These are phyloP conservation scores for Geotrichum restrictum DNA, from an alignment of 1,139 yeast genomes.

Conservation along the genomic window DNA sequence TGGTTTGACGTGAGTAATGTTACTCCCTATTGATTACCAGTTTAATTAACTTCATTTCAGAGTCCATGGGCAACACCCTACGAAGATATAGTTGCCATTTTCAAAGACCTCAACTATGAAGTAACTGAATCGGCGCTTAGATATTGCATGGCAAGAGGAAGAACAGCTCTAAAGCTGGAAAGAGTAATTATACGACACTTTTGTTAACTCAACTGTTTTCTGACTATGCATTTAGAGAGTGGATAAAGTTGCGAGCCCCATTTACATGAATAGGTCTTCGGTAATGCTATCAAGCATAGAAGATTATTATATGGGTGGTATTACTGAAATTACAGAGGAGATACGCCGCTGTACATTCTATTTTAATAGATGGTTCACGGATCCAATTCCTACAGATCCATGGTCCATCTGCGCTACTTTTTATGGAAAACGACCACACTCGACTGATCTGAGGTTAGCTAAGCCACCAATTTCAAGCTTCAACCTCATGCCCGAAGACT, in stretches of 20 bases:
- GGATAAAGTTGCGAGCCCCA: not conserved
- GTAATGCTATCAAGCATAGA: slow-evolving; percentile 43
- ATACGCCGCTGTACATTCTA: slow-evolving; percentile 40
- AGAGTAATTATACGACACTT: not conserved
- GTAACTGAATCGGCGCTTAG: slow-evolving; percentile 35
- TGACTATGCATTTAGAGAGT: slow-evolving; percentile 1
- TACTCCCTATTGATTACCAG: too few relatives aligned
- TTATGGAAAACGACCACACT: slow-evolving; percentile 28
- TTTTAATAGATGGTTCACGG: slow-evolving; percentile 44
- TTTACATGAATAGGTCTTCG: slow-evolving; percentile 40
- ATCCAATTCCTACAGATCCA: slow-evolving; percentile 35
- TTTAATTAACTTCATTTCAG: slow-evolving; percentile 11
- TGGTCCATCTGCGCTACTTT: slow-evolving; percentile 47
- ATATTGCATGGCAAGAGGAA: slow-evolving; percentile 51
- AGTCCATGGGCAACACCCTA: slow-evolving; percentile 47
- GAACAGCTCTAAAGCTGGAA: slow-evolving; percentile 41
- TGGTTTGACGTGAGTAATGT: slow-evolving; percentile 6
- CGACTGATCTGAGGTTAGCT: not conserved
- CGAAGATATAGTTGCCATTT: slow-evolving; percentile 41
- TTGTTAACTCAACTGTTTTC: not conserved
- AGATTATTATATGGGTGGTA: slow-evolving; percentile 50
- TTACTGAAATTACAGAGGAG: slow-evolving; percentile 45
- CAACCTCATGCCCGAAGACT: not conserved
- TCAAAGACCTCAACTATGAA: slow-evolving; percentile 22
- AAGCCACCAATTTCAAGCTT: not conserved